These are phyloP conservation scores for Globisporangium yorkense DNA, from an alignment of 352 stramenopile species.

Conservation along the genomic window DNA sequence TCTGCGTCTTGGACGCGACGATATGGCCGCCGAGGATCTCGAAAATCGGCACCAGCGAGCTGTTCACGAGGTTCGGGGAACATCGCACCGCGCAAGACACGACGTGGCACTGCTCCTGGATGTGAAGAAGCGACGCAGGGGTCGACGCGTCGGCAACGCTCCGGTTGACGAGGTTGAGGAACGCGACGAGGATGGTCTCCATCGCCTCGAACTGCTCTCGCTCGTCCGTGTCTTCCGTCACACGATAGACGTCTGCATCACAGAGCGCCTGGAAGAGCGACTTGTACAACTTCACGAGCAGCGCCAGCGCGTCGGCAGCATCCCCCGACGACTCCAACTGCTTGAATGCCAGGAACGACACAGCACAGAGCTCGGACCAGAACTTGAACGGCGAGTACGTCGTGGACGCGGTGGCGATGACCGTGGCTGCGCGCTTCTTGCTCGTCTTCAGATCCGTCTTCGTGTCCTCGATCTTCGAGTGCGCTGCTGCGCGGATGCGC, in stretches of 20 bases:
- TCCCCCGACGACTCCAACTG: background rate
- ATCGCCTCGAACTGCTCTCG: conserved; percentile 77
- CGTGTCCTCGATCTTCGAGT: conserved; percentile 64
- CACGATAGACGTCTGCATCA: conserved; percentile 71
- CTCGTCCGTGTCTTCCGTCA: conserved; percentile 81
- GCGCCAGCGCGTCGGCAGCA: conserved; percentile 11
- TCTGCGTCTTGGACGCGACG: conserved; percentile 5
- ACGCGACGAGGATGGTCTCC: conserved; percentile 62
- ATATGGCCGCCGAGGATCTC: conserved; percentile 37
- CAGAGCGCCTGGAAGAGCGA: conserved; percentile 63
- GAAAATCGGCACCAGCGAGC: conserved; percentile 56
- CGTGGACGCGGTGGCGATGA: conserved; percentile 70
- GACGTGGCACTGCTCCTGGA: conserved; percentile 33
- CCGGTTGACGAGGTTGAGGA: conserved; percentile 23
- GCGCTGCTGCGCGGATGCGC: conserved; percentile 57
- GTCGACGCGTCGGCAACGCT: background rate
- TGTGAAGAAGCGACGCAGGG: background rate
- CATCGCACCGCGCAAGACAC: conserved; percentile 60
- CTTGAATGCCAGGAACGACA: conserved; percentile 44
- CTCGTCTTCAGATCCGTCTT: conserved; percentile 67
- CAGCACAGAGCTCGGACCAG: conserved; percentile 75
- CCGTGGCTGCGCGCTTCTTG: conserved; percentile 66
- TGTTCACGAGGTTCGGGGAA: conserved; percentile 72
- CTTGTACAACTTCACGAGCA: conserved; percentile 48
- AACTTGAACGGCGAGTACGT: conserved; percentile 84